Percentiles rank a stretch among this genome's conserved stretches.
phyloP scores from a whole-genome alignment of 768 basidiomycete species.

The Auriscalpium vulgare region DNA sequence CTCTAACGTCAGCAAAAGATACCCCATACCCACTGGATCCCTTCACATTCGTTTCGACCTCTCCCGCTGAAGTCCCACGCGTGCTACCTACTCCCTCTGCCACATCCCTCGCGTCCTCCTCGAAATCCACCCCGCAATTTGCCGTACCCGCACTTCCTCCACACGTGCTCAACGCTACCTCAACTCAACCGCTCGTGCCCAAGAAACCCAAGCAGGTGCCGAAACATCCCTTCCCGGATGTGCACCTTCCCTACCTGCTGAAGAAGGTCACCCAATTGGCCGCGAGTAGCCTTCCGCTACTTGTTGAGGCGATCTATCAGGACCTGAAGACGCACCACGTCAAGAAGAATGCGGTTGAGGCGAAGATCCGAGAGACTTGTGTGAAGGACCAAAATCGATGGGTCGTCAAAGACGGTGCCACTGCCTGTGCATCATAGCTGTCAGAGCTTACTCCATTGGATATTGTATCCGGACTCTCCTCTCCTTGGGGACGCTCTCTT shows the following conservation, averaged over 20 bases:
- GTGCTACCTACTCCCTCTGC: no score
- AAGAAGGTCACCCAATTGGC: constrained; percentile 54
- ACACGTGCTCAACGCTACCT: constrained; percentile 11
- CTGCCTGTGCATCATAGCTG: constrained; percentile 8
- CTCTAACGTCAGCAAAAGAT: constrained; percentile 35
- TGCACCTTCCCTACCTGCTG: constrained; percentile 50
- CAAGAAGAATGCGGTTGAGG: constrained; percentile 80
- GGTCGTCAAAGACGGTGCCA: constrained; percentile 45
- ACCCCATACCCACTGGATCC: constrained; percentile 68
- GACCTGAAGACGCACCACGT: constrained; percentile 62
- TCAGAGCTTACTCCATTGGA: not conserved
- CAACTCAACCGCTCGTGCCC: constrained; percentile 15
- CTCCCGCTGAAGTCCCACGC: constrained; percentile 29
- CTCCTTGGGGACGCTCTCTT: no score
- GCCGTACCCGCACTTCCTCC: constrained; percentile 31
- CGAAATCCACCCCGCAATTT: constrained; percentile 28
- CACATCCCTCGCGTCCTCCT: no score
- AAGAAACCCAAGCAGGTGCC: constrained; percentile 22
- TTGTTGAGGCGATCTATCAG: constrained; percentile 68
- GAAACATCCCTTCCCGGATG: constrained; percentile 64
- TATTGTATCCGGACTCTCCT: no score
- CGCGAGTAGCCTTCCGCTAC: constrained; percentile 52
- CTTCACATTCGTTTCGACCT: constrained; percentile 58
- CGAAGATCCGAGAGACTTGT: constrained; percentile 67
- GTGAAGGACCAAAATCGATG: constrained; percentile 70